Percentiles rank a stretch among this genome's conserved stretches.
Evolutionary conservation across 2,329 filamentous ascomycete genomes (phyloP).

Genomic region (Penicillium freii): DNA sequence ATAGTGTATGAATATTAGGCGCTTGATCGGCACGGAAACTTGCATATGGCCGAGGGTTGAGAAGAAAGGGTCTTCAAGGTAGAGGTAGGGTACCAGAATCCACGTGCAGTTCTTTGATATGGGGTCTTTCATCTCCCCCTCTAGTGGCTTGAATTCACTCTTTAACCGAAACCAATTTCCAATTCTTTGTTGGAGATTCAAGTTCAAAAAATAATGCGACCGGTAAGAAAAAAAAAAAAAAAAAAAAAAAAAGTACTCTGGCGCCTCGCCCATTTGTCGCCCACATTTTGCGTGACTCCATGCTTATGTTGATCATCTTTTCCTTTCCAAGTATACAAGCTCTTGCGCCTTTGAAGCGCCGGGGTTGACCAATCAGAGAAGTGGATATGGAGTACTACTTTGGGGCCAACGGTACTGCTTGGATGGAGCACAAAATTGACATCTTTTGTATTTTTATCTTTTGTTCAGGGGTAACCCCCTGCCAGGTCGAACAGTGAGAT

Average conservation of each 20-base stretch:
- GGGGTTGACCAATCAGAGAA: background rate
- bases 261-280: background rate
- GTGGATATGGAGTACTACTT: no score
- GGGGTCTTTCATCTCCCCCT: background rate
- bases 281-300: background rate
- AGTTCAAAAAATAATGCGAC: background rate
- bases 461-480: background rate
- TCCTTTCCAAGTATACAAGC: background rate
- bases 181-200: background rate
- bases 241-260: no score
- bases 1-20: background rate
- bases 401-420: background rate
- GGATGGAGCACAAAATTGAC: background rate
- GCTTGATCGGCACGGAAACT: conserved; percentile 5
- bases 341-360: conserved; percentile 2
- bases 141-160: background rate
- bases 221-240: background rate
- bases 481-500: background rate
- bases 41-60: background rate
- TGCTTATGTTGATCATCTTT: background rate
- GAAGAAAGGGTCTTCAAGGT: background rate
- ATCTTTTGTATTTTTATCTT: background rate
- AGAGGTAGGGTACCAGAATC: background rate
- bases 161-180: background rate
- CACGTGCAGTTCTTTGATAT: background rate